phyloP scores from a whole-genome alignment of 1,284 basidiomycete genomes.

The Ceratobasidium sp. region DNA sequence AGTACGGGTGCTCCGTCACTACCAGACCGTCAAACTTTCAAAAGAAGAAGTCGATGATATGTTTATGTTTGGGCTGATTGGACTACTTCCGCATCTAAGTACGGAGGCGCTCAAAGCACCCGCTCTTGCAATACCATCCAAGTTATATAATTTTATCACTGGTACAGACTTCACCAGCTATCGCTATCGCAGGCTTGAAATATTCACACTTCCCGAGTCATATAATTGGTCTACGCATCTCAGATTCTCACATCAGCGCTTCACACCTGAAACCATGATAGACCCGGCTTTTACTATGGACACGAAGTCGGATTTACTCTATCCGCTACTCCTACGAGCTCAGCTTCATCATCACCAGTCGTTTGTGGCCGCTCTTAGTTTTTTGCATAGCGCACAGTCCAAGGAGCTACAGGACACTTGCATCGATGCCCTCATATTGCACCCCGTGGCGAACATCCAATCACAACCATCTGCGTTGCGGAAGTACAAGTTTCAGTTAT shows the following conservation, averaged over 20 bases:
- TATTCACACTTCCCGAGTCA: background rate
- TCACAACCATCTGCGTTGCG: background rate
- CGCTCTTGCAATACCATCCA: background rate
- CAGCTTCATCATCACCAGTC: background rate
- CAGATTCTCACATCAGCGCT: background rate
- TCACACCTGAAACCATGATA: background rate
- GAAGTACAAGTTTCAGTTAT: background rate
- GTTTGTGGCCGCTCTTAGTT: background rate
- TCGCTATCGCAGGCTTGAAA: background rate
- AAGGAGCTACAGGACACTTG: conserved; percentile 1
- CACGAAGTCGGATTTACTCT: background rate
- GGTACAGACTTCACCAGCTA: too few relatives aligned
- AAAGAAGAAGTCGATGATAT: background rate
- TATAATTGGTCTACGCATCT: background rate
- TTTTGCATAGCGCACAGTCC: background rate
- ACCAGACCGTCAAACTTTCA: background rate
- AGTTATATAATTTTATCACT: background rate
- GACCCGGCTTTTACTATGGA: background rate
- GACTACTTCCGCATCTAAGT: background rate
- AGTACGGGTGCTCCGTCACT: background rate
- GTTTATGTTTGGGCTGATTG: background rate
- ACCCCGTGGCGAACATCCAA: background rate
- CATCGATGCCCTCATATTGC: background rate
- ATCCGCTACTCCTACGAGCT: background rate
- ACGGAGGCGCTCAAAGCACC: background rate